Evolutionary conservation across 2,329 filamentous ascomycete species (phyloP).

Genomic region (Trematosphaeria pertusa): DNA sequence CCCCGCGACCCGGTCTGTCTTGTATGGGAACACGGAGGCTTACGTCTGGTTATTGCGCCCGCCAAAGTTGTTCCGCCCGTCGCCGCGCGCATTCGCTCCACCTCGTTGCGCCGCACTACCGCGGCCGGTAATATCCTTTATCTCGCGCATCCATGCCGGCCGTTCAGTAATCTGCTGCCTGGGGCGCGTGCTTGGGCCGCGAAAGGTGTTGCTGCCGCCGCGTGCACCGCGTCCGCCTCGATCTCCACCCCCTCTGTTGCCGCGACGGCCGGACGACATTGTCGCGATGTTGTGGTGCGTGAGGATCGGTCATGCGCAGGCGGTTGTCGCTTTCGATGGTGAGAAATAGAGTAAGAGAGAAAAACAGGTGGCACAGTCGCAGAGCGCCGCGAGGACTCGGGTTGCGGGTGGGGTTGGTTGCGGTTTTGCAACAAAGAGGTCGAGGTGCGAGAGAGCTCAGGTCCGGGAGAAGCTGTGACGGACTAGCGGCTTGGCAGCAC

Average conservation of each 20-base stretch:
- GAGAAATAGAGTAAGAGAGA: conserved; percentile 1
- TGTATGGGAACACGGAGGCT: background rate
- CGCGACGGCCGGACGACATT: conserved; percentile 37
- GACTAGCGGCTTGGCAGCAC: no score
- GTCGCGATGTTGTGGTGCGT: conserved; percentile 24
- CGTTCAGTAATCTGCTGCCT: conserved; percentile 17
- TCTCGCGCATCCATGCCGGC: conserved; percentile 11
- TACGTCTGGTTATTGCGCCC: conserved; percentile 3
- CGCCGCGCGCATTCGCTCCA: conserved; percentile 13
- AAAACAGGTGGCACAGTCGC: no score
- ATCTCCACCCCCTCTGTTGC: conserved; percentile 25
- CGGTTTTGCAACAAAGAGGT: conserved; percentile 3
- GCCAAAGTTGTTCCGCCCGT: background rate
- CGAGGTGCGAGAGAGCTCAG: background rate
- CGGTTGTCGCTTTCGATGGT: background rate
- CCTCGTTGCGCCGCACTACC: conserved; percentile 6
- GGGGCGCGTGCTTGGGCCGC: conserved; percentile 22
- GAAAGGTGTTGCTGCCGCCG: conserved; percentile 12
- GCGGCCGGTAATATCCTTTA: background rate
- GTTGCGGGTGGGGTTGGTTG: background rate
- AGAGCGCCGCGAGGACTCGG: background rate
- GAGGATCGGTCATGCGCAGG: conserved; percentile 17
- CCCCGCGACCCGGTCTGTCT: background rate
- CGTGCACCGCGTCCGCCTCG: conserved; percentile 22
- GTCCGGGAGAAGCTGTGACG: background rate